phyloP scores from a whole-genome alignment of 1,284 basidiomycete genomes.

The Heterobasidion annosum region DNA sequence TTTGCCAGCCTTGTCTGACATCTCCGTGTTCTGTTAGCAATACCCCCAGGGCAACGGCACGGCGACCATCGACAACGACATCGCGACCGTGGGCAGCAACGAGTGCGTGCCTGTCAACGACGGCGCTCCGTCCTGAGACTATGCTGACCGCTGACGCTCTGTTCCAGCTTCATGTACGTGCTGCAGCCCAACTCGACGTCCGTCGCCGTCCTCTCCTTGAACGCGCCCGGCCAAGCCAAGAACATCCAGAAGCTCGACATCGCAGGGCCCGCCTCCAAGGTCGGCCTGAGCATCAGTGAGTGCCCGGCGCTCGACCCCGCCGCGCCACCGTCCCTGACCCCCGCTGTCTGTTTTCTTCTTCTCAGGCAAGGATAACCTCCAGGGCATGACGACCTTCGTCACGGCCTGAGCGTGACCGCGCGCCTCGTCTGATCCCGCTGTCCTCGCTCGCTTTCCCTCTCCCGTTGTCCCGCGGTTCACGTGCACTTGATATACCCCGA shows the following conservation, averaged over 20 bases:
- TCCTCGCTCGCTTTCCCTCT: not conserved
- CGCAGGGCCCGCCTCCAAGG: constrained; percentile 24
- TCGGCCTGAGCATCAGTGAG: constrained; percentile 29
- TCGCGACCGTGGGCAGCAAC: constrained; percentile 31
- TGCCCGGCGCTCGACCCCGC: not conserved
- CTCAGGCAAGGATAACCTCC: constrained; percentile 27
- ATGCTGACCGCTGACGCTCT: not conserved
- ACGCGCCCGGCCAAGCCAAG: constrained; percentile 28
- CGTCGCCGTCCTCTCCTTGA: constrained; percentile 31
- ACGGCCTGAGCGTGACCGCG: constrained; percentile 3
- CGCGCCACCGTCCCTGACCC: not conserved
- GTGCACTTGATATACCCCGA: too few relatives aligned
- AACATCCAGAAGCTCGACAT: constrained; percentile 31
- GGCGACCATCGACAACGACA: constrained; percentile 37
- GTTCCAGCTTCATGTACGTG: constrained; percentile 34
- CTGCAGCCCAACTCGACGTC: constrained; percentile 29
- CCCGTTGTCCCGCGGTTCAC: not conserved
- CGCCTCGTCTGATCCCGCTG: not conserved
- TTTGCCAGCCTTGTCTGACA: not conserved
- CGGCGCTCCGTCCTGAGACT: not conserved
- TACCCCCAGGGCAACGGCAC: constrained; percentile 27
- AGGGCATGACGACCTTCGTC: constrained; percentile 33
- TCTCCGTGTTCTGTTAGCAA: constrained; percentile 21
- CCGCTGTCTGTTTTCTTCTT: too few relatives aligned
- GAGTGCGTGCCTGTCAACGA: constrained; percentile 27